These are phyloP conservation scores for Blastocladiella emersonii DNA, from an alignment of 371 early-diverging fungal species.

Conservation along the genomic window DNA sequence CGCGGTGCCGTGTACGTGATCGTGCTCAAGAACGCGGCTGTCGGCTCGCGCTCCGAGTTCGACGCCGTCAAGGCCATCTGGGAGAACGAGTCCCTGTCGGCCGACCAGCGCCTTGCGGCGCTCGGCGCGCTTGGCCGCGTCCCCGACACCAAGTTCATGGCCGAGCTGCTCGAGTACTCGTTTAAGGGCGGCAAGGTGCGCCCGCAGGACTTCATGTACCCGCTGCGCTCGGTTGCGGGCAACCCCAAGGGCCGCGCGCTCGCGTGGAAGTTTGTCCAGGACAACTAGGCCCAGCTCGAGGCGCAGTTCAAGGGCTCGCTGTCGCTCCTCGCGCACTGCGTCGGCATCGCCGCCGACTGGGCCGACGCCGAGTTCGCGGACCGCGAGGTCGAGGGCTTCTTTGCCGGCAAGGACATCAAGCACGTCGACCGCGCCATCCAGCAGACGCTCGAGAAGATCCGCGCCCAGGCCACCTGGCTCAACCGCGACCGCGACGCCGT, in stretches of 20 bases:
- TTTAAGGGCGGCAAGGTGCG: slow-evolving; percentile 55
- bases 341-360: slow-evolving; percentile 47
- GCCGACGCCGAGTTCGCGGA: slow-evolving; percentile 42
- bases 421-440: slow-evolving; percentile 53
- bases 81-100: slow-evolving; percentile 35
- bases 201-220: slow-evolving; percentile 65
- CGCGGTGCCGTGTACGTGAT: slow-evolving; percentile 64
- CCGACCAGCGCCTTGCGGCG: slow-evolving; percentile 66
- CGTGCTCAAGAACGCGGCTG: slow-evolving; percentile 43
- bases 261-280: slow-evolving; percentile 64
- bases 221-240: slow-evolving; percentile 34
- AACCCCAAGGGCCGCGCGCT: slow-evolving; percentile 46
- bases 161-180: slow-evolving; percentile 44
- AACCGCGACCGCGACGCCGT: slow-evolving; percentile 56
- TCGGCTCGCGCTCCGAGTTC: slow-evolving; percentile 41
- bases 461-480: slow-evolving; percentile 63
- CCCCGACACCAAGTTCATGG: slow-evolving; percentile 38
- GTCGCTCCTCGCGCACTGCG: slow-evolving; percentile 55
- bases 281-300: slow-evolving; percentile 50
- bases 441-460: slow-evolving; percentile 75
- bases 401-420: slow-evolving; percentile 57
- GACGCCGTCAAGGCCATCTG: slow-evolving; percentile 59
- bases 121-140: slow-evolving; percentile 59
- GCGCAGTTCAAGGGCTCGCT: slow-evolving; percentile 55
- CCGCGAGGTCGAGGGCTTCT: slow-evolving; percentile 51